A percentile compares a stretch with the other conserved stretches of the same genome.
phyloP scores from a whole-genome alignment of 2,329 filamentous ascomycete genomes.

The Simplicillium aogashimaense region DNA sequence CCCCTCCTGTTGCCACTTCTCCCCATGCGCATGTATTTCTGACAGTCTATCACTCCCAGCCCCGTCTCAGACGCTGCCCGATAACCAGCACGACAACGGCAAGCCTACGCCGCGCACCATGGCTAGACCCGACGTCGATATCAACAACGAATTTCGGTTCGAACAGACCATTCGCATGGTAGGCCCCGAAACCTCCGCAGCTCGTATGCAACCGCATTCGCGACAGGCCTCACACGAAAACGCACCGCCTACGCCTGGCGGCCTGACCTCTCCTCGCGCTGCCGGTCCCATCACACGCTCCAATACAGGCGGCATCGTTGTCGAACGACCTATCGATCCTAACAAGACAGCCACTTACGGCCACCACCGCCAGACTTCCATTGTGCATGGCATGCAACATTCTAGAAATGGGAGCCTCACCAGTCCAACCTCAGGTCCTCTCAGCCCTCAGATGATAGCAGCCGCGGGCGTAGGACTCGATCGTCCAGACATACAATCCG shows the following conservation, averaged over 20 bases:
- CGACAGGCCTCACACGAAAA: constrained; percentile 6
- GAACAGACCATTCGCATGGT: too few relatives aligned
- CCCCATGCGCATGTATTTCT: too few relatives aligned
- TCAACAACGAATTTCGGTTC: too few relatives aligned
- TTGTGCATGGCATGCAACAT: constrained; percentile 94
- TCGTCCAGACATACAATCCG: constrained; percentile 25
- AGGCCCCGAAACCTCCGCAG: too few relatives aligned
- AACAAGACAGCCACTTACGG: constrained; percentile 52
- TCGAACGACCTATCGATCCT: constrained; percentile 40
- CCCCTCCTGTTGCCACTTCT: too few relatives aligned
- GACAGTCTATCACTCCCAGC: not conserved
- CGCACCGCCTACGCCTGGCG: constrained; percentile 1
- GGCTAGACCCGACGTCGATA: too few relatives aligned
- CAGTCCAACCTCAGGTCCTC: constrained; percentile 70
- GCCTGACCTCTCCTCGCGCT: constrained; percentile 5
- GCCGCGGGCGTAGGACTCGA: constrained; percentile 50
- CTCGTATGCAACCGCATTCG: constrained; percentile 2
- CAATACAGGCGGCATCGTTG: constrained; percentile 24
- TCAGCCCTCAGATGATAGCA: constrained; percentile 80
- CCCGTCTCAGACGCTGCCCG: not conserved
- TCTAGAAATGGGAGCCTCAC: constrained; percentile 78
- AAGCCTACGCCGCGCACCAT: not conserved
- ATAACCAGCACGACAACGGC: not conserved
- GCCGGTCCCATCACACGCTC: constrained; percentile 1
- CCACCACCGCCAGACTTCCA: constrained; percentile 92